Base-by-base conservation (phyloP, 1,139 yeast genomes). In the Yamadazyma songkhlaensis region DNA sequence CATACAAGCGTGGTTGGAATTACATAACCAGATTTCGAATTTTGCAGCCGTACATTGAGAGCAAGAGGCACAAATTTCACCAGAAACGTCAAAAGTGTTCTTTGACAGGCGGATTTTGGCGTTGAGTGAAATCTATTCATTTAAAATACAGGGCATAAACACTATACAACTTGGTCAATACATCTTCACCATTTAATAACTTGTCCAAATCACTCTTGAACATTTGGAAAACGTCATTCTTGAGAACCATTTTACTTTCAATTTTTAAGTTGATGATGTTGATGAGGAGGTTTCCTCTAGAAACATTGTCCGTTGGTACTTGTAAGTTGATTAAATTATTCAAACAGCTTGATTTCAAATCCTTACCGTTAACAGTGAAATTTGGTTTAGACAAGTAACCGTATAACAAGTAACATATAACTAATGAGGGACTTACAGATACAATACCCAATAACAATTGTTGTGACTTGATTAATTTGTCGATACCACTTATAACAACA, bases 361-460 rank as follows among this genome's bases (percentile, higher is more conserved):
- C 62, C 44, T 62, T 62, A 12, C 76, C 68, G 44, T 70, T 60
- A 39, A 69, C 51, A 37, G 61, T 48, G 37, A 73, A 54, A 24
- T 45, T 43, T 25, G 63, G 51, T 39, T 52, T 45, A 27, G 60
- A 46, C 27, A 59, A 42, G 29, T 58, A 56, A 25, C 45, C 47
- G 35, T 48, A 46, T 6, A 67, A 39, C 49, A 70, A 72, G 57
- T 79, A 73, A 3, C 79, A 51, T n/a, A 84, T 73, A 28, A 85
- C 55, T 7, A 81, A 54, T 22, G 90, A 80, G 0, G 98, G 98
- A 32, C 92, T 77, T 5, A 94, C 81, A 1, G 97, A 95, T 17
- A 92, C 86, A 28, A 87, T 68, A 2, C 96, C 97, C 64, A 92
- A 88, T 17, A 92, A 94, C 37, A 92, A 74, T 57, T 92, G 96